These are phyloP conservation scores for Fusarium sterilihyphosum DNA, from an alignment of 2,329 filamentous ascomycete species.

Conservation along the genomic window DNA sequence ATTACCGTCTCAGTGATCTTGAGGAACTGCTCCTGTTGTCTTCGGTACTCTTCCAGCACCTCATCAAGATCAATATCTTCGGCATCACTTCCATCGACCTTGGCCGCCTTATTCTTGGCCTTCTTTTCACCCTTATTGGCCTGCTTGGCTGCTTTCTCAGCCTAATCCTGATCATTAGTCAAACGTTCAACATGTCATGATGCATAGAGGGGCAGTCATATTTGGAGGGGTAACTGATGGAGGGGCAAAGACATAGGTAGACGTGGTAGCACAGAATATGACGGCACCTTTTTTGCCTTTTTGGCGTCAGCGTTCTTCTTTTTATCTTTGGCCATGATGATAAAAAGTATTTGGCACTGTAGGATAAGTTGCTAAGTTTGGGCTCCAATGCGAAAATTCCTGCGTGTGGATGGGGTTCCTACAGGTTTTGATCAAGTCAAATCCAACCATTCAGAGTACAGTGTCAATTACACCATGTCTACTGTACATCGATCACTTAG, in stretches of 20 bases:
- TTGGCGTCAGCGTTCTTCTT: slow-evolving; percentile 61
- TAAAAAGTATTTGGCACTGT: background rate
- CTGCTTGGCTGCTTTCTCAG: slow-evolving; percentile 79
- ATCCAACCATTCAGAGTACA: slow-evolving; percentile 35
- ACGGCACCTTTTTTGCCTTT: slow-evolving; percentile 59
- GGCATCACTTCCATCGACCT: slow-evolving; percentile 82
- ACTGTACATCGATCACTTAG: slow-evolving; percentile 15
- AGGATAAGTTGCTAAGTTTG: slow-evolving; percentile 10
- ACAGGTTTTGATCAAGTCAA: slow-evolving; percentile 44
- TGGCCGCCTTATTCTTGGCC: slow-evolving; percentile 74
- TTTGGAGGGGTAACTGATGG: slow-evolving; percentile 34
- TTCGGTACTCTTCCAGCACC: slow-evolving; percentile 91
- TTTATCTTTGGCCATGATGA: slow-evolving; percentile 62
- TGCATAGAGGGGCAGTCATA: slow-evolving; percentile 24
- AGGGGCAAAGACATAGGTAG: slow-evolving; percentile 20
- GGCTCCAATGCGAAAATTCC: slow-evolving; percentile 28
- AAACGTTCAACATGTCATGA: slow-evolving; percentile 16
- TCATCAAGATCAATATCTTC: slow-evolving; percentile 94
- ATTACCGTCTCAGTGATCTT: slow-evolving; percentile 87
- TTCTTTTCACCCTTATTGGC: slow-evolving; percentile 92
- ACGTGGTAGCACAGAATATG: slow-evolving; percentile 9
- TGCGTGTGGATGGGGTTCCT: slow-evolving; percentile 41
- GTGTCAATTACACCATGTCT: background rate
- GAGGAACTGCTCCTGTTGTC: slow-evolving; percentile 91
- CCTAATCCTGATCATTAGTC: slow-evolving; percentile 47